Conservation (phyloP, 2,329 filamentous ascomycete species). For the Claviceps sp. region DNA sequence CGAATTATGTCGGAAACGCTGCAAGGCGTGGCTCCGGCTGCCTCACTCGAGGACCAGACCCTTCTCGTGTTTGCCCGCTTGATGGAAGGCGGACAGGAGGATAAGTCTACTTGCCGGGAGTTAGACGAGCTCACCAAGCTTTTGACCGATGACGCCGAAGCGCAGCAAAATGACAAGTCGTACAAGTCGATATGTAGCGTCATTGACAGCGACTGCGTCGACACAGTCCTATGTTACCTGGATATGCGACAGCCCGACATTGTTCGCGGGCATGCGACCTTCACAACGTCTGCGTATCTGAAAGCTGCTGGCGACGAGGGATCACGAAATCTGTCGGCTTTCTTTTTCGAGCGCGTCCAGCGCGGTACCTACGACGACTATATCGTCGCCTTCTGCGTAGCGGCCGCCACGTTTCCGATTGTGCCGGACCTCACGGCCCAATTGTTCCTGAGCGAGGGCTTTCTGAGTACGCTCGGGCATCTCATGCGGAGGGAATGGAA, state of each 20-base stretch:
- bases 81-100: slow-evolving; percentile 83
- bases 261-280: slow-evolving; percentile 67
- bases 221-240: slow-evolving; percentile 74
- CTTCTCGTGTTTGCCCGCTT: slow-evolving; percentile 73
- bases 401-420: slow-evolving; percentile 75
- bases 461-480: slow-evolving; percentile 62
- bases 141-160: slow-evolving; percentile 39
- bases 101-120: slow-evolving; percentile 51
- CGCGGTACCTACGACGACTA: slow-evolving; percentile 76
- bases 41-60: slow-evolving; percentile 46
- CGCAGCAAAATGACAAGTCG: slow-evolving; percentile 27
- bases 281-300: slow-evolving; percentile 73
- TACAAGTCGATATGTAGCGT: slow-evolving; percentile 41
- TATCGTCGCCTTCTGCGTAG: slow-evolving; percentile 87
- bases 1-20: slow-evolving; percentile 21
- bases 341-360: slow-evolving; percentile 59
- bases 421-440: slow-evolving; percentile 60
- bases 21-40: slow-evolving; percentile 17
- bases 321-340: slow-evolving; percentile 54
- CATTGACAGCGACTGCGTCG: slow-evolving; percentile 63
- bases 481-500: slow-evolving; percentile 72
- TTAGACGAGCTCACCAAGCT: slow-evolving; percentile 47
- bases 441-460: slow-evolving; percentile 80
- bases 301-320: slow-evolving; percentile 63
- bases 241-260: slow-evolving; percentile 66